A percentile compares a stretch with the other conserved stretches of the same genome.
Conservation (phyloP, 345 rosid genomes). For the Conringia planisiliqua region DNA sequence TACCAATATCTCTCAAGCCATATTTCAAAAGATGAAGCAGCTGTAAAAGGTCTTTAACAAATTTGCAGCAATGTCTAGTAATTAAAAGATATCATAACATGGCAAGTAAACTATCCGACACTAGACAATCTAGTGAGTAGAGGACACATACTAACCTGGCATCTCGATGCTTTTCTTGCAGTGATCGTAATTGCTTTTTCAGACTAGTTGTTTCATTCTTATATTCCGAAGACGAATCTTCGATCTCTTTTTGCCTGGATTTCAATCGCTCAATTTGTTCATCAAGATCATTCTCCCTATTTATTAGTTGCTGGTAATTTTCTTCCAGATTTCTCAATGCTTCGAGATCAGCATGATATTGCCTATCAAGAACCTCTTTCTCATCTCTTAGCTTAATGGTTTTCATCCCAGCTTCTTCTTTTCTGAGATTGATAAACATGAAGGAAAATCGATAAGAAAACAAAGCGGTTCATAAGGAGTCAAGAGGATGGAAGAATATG, state of each 20-base stretch:
- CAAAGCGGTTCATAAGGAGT: slow-evolving; percentile 2
- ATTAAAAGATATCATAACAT: not conserved
- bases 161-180: slow-evolving; percentile 75
- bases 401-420: slow-evolving; percentile 92
- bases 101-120: not conserved
- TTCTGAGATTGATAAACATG: slow-evolving; percentile 45
- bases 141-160: slow-evolving; percentile 57
- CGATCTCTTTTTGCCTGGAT: slow-evolving; percentile 55
- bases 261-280: slow-evolving; percentile 77
- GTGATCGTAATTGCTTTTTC: slow-evolving; percentile 58
- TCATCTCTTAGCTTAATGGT: slow-evolving; percentile 88
- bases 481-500: not conserved
- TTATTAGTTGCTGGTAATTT: slow-evolving; percentile 82
- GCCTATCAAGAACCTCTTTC: slow-evolving; percentile 92
- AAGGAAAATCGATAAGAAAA: slow-evolving; percentile 1
- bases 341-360: slow-evolving; percentile 87
- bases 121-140: slow-evolving; percentile 10
- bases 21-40: slow-evolving; percentile 11
- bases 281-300: slow-evolving; percentile 69
- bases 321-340: slow-evolving; percentile 89
- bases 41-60: not conserved
- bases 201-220: slow-evolving; percentile 57
- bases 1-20: slow-evolving; percentile 14
- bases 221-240: slow-evolving; percentile 54
- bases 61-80: slow-evolving; percentile 9